Conservation (phyloP, 2,329 filamentous ascomycete genomes). For the Epichloe baconii region DNA sequence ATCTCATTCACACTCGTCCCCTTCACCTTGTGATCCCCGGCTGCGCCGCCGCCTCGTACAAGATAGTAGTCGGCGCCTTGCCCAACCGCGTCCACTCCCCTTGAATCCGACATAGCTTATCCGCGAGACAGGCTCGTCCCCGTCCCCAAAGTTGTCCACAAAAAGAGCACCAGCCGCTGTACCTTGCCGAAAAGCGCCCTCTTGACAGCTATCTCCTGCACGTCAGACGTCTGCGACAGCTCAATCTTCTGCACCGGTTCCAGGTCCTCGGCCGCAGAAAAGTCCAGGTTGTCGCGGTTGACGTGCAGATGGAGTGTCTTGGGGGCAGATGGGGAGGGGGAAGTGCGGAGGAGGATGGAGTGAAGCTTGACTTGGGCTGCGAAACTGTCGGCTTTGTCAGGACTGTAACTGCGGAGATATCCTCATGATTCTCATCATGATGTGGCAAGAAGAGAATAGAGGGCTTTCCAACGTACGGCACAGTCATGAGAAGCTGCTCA, state of each 20-base stretch:
- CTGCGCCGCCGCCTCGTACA: slow-evolving; percentile 91
- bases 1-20: slow-evolving; percentile 41
- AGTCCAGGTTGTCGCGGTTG: slow-evolving; percentile 82
- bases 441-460: not conserved
- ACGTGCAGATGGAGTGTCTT: slow-evolving; percentile 75
- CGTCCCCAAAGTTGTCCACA: slow-evolving; percentile 75
- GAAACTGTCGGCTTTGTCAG: slow-evolving; percentile 45
- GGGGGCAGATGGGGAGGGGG: slow-evolving; percentile 56
- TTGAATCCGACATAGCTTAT: slow-evolving; percentile 83
- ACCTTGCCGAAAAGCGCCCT: slow-evolving; percentile 81
- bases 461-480: slow-evolving; percentile 53
- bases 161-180: slow-evolving; percentile 78
- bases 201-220: slow-evolving; percentile 80
- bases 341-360: slow-evolving; percentile 73
- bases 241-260: slow-evolving; percentile 62
- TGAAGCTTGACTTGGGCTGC: slow-evolving; percentile 89
- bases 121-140: slow-evolving; percentile 66
- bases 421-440: not conserved
- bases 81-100: slow-evolving; percentile 82
- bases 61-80: slow-evolving; percentile 56
- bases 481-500: slow-evolving; percentile 83
- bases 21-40: slow-evolving; percentile 70
- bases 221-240: slow-evolving; percentile 62
- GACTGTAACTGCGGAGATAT: too few species aligned
- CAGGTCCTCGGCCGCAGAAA: slow-evolving; percentile 57